phyloP scores from a whole-genome alignment of 2,329 filamentous ascomycete genomes.

The Fusarium solani-melongenae region DNA sequence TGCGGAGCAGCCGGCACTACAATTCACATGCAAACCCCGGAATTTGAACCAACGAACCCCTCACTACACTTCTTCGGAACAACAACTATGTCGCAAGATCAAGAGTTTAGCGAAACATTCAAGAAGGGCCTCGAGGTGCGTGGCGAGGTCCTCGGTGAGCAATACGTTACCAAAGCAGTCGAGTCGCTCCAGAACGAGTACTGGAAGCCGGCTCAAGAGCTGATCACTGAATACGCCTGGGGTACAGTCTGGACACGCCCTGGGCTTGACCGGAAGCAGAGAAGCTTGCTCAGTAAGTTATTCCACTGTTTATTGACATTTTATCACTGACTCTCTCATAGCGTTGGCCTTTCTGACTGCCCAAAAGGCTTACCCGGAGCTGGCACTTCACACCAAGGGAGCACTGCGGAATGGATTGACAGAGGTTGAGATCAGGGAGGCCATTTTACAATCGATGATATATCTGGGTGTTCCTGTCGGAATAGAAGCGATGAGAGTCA shows the following conservation, averaged over 20 bases:
- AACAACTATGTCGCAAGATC: constrained; percentile 1
- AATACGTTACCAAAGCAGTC: constrained; percentile 34
- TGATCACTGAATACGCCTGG: constrained; percentile 32
- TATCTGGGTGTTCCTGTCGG: constrained; percentile 33
- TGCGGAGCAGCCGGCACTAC: constrained; percentile 4
- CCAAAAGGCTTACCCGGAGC: constrained; percentile 23
- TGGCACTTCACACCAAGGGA: constrained; percentile 30
- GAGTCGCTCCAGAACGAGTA: constrained; percentile 26
- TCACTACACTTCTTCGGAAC: too few species aligned
- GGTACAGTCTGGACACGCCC: constrained; percentile 28
- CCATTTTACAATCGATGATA: constrained; percentile 30
- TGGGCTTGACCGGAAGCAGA: constrained; percentile 31
- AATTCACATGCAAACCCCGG: not conserved
- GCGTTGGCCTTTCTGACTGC: constrained; percentile 32
- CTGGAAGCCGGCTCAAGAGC: constrained; percentile 30
- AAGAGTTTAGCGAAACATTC: constrained; percentile 16
- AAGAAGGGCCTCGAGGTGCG: constrained; percentile 17
- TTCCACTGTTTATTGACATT: fast-evolving
- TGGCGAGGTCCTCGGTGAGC: constrained; percentile 27
- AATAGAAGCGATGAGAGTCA: constrained; percentile 32
- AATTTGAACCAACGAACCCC: not conserved
- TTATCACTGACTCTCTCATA: not conserved
- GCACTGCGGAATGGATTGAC: constrained; percentile 29
- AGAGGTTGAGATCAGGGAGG: constrained; percentile 32
- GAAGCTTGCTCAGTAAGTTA: constrained; percentile 29